phyloP scores from a whole-genome alignment of 257 asterid species.

The Fraxinus quadrangulata region DNA sequence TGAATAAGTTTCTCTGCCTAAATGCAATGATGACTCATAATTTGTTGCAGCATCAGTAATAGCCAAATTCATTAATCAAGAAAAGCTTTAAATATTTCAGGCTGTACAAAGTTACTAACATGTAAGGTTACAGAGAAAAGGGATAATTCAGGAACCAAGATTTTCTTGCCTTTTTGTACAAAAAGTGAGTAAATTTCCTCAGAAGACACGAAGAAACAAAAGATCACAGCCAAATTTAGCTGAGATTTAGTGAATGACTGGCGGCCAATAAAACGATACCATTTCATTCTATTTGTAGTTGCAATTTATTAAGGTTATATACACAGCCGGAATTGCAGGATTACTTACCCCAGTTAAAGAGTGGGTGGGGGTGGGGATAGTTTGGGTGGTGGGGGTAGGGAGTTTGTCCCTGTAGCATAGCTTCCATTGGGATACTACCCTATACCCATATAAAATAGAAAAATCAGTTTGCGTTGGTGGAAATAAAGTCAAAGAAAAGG shows the following conservation, averaged over 20 bases:
- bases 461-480: conserved; percentile 15
- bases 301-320: conserved; percentile 30
- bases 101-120: conserved; percentile 23
- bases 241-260: conserved; percentile 58
- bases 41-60: conserved; percentile 21
- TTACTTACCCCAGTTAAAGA: neutral
- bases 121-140: conserved; percentile 34
- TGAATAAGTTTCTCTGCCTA: neutral
- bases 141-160: conserved; percentile 43
- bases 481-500: conserved; percentile 32
- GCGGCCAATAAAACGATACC: conserved; percentile 46
- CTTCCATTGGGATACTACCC: neutral
- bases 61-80: conserved; percentile 24
- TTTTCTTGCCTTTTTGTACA: conserved; percentile 46
- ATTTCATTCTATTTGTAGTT: conserved; percentile 29
- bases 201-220: conserved; percentile 56
- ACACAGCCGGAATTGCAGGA: conserved; percentile 50
- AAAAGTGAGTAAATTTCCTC: conserved; percentile 26
- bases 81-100: conserved; percentile 6
- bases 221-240: conserved; percentile 57
- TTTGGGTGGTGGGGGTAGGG: neutral
- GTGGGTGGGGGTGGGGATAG: neutral
- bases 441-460: neutral
- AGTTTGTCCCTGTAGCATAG: neutral
- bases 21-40: conserved; percentile 46